Evolutionary conservation across 768 basidiomycete species (phyloP), one percentile per base, ranked within the genome.

Genomic region (Pleurotus citrinopileatus): DNA sequence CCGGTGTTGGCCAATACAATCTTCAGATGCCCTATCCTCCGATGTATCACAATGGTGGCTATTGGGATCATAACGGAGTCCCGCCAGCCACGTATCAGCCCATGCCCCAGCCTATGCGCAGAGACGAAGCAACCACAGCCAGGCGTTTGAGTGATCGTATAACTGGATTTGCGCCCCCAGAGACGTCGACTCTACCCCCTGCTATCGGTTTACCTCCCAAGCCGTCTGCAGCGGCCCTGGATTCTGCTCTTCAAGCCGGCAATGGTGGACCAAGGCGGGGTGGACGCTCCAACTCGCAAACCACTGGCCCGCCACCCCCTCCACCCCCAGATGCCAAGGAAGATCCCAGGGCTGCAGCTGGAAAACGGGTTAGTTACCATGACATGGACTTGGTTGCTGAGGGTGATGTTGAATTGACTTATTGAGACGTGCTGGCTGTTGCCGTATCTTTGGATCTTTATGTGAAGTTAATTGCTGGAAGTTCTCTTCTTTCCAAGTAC

Each of bases 371-470:
- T 53, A 94, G 91, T 72, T 98, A 98, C 65, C 87, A 93, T 66
- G 95, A 98, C 70, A 91, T 97, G 86, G 95, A 98, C 74, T 74
- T 89, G 67, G 91, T 93, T 60, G 90, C 92, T 25, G 90, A 90
- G 77, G 85, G 60, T 19, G 59, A 74, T 54, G 69, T 75, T 46
- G 74, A 73, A 63, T 59, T 74, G 64, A 68, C 65, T 47, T 73
- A 73, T 57, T 75, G 60, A 61, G 26, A 17, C 37, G 38, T 10
- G 6, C 22, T 51, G 9, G 19, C 53, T 42, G 15, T 37, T 55
- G 23, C 19, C 13, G 25, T 44, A 9, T 44, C 23, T 12, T 17
- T 7, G 20, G 22, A 44, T 22, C 43, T 44, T 44, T 26, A 10
- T 25, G 12, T 44, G 10, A 6, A 8, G 4, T 8, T 40, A 20